Evolutionary conservation across 345 rosid species (phyloP).

Genomic region (Populus ilicifolia): DNA sequence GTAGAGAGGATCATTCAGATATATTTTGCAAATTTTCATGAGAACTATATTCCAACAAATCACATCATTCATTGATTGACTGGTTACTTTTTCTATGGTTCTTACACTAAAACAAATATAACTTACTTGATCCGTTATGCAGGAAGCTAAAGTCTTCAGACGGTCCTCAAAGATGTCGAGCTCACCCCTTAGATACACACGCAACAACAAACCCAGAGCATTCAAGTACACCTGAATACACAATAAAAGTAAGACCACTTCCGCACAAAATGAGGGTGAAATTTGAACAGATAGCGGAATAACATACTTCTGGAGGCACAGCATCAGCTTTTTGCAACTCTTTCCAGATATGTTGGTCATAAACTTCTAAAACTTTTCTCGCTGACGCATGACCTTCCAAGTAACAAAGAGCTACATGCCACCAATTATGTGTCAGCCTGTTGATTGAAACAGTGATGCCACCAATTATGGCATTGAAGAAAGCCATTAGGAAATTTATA

Average conservation of each 20-base stretch:
- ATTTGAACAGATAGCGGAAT: background rate
- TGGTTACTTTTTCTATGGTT: background rate
- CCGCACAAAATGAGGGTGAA: background rate
- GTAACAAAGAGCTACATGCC: slow-evolving; percentile 95
- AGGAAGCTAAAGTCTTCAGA: slow-evolving; percentile 44
- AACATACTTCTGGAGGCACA: slow-evolving; percentile 46
- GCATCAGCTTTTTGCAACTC: slow-evolving; percentile 64
- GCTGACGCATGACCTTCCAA: slow-evolving; percentile 79
- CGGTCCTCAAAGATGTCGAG: slow-evolving; percentile 47
- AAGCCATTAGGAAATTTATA: background rate
- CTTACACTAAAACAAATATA: background rate
- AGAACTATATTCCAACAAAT: background rate
- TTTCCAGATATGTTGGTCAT: slow-evolving; percentile 69
- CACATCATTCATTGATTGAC: background rate
- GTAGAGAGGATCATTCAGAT: background rate
- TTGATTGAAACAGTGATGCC: background rate
- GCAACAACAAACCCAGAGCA: slow-evolving; percentile 69
- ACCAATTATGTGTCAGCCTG: slow-evolving; percentile 95
- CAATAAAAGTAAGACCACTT: slow-evolving; percentile 9
- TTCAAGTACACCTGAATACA: slow-evolving; percentile 66
- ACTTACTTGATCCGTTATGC: slow-evolving; percentile 54
- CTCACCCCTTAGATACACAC: slow-evolving; percentile 53
- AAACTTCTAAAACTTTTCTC: slow-evolving; percentile 54
- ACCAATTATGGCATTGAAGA: background rate
- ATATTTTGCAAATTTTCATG: background rate